Conservation (phyloP, 163 green algal species). For the Volvox carteri region DNA sequence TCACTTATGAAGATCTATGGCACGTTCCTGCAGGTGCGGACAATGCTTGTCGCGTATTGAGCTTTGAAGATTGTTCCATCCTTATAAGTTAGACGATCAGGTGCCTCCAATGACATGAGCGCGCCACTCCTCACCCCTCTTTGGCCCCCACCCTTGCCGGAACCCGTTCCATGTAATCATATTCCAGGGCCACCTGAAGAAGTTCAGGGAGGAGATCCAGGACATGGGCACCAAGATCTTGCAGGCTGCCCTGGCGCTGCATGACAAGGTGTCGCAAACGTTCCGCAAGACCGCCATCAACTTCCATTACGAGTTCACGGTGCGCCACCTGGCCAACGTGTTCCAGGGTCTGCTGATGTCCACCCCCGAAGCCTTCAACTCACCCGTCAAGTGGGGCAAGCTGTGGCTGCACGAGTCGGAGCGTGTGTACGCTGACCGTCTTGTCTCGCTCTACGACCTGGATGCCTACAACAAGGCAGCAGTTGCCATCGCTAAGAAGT, state of each 20-base stretch:
- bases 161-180: no score
- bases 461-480: conserved; percentile 86
- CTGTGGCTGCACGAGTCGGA: conserved; percentile 91
- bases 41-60: no score
- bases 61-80: no score
- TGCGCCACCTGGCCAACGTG: conserved; percentile 90
- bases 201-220: conserved; percentile 76
- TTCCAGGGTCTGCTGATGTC: conserved; percentile 91
- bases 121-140: neutral
- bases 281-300: conserved; percentile 94
- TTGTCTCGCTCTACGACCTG: conserved; percentile 84
- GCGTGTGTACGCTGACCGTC: conserved; percentile 87
- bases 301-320: conserved; percentile 95
- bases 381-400: conserved; percentile 80
- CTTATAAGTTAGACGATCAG: no score
- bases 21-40: conserved; percentile 80
- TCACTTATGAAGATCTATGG: conserved; percentile 92
- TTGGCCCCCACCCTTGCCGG: no score
- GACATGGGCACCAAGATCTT: conserved; percentile 87
- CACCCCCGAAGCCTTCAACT: conserved; percentile 83
- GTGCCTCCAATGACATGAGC: no score
- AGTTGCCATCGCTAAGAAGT: conserved; percentile 85
- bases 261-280: conserved; percentile 85
- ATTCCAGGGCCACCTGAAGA: conserved; percentile 76
- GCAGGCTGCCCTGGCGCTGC: conserved; percentile 88